Evolutionary conservation across 2,329 filamentous ascomycete species (phyloP).

Genomic region (Exophiala sp.): DNA sequence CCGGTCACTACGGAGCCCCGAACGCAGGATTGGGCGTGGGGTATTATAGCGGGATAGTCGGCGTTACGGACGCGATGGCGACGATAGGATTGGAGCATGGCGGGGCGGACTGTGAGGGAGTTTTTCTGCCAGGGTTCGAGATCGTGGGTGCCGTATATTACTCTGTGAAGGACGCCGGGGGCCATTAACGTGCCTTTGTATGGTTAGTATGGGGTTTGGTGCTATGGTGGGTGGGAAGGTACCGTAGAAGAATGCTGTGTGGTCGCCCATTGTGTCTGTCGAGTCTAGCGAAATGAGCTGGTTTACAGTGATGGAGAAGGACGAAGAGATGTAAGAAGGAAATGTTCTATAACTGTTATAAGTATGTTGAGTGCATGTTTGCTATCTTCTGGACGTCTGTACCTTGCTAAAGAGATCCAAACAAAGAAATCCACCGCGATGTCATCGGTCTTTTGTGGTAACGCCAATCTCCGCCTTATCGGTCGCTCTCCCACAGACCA

Average conservation of each 20-base stretch:
- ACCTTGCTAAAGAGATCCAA: background rate
- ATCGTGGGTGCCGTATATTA: conserved; percentile 64
- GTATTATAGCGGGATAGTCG: conserved; percentile 79
- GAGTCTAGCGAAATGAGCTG: background rate
- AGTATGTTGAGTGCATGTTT: too few relatives aligned
- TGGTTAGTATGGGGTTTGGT: conserved; percentile 3
- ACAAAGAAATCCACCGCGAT: background rate
- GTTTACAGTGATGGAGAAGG: background rate
- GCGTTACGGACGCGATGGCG: conserved; percentile 65
- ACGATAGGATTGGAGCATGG: conserved; percentile 69
- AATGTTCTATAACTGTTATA: too few relatives aligned
- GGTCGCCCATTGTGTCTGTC: conserved; percentile 40
- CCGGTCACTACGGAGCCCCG: conserved; percentile 75
- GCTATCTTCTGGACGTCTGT: too few relatives aligned
- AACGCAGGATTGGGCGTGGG: conserved; percentile 49
- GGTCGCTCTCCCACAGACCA: background rate
- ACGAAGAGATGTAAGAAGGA: background rate
- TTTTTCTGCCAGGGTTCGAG: conserved; percentile 50
- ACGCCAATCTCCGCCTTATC: background rate
- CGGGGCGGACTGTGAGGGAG: conserved; percentile 65
- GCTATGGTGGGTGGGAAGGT: conserved; percentile 11
- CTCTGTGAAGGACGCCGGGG: conserved; percentile 78
- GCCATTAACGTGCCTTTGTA: conserved; percentile 66
- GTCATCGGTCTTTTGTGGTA: background rate
- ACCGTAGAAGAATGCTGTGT: conserved; percentile 65